Evolutionary conservation across 2,329 filamentous ascomycete species (phyloP).

Genomic region (Aspergillus japonicus): DNA sequence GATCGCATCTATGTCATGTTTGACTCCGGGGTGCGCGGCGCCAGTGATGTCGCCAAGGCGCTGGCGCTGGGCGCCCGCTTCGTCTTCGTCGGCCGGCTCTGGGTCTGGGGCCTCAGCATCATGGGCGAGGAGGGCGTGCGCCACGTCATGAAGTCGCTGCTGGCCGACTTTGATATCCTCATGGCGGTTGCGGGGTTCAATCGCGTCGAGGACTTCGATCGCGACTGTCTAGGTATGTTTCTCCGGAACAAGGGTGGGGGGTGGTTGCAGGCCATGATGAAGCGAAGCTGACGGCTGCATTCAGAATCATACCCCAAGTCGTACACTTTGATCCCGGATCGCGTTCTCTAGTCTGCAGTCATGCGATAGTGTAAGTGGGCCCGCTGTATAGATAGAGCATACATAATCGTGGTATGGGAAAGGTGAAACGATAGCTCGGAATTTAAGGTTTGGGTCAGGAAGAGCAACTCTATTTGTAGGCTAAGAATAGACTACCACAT

Average conservation of each 20-base stretch:
- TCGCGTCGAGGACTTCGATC: conserved; percentile 53
- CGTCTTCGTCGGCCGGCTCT: conserved; percentile 61
- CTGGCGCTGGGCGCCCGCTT: conserved; percentile 62
- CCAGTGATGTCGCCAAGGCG: conserved; percentile 60
- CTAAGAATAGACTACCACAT: background rate
- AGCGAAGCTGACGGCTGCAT: conserved; percentile 1
- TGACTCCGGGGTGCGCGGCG: conserved; percentile 59
- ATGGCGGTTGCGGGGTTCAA: conserved; percentile 60
- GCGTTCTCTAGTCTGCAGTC: conserved; percentile 17
- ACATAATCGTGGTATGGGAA: background rate
- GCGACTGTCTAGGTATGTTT: conserved; percentile 34
- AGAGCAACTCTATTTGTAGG: background rate
- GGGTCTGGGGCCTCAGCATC: conserved; percentile 60
- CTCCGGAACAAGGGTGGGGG: background rate
- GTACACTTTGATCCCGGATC: conserved; percentile 40
- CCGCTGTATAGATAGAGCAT: conserved; percentile 1
- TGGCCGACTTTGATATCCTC: conserved; percentile 63
- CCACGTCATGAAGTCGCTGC: conserved; percentile 61
- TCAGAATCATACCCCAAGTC: conserved; percentile 46
- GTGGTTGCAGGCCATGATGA: no score
- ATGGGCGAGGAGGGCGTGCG: conserved; percentile 61
- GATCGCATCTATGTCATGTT: conserved; percentile 57
- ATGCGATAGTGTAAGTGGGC: background rate
- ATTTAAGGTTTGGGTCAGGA: background rate
- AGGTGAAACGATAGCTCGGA: background rate